Evolutionary conservation across 2,329 filamentous ascomycete species (phyloP).

Genomic region (Pseudofabraea citricarpa): DNA sequence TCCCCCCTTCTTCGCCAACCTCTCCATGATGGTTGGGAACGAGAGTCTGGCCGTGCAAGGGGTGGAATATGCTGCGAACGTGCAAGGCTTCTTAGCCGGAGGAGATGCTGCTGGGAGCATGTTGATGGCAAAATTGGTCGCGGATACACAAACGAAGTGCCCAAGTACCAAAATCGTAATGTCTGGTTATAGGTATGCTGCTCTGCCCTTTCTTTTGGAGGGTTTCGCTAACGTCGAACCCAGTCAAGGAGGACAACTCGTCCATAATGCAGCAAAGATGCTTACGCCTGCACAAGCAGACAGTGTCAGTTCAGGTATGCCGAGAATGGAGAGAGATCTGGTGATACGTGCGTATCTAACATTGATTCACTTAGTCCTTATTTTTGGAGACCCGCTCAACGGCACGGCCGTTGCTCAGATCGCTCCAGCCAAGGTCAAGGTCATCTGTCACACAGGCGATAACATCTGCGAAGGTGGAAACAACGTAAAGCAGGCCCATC

Average conservation of each 20-base stretch:
- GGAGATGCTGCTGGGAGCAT: neutral
- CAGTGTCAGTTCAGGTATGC: slow-evolving; percentile 1
- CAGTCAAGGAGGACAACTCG: slow-evolving; percentile 1
- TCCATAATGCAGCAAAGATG: slow-evolving; percentile 2
- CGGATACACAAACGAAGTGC: neutral
- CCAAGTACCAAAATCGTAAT: neutral
- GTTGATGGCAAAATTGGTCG: neutral
- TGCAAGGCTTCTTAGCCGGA: neutral
- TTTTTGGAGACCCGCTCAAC: slow-evolving; percentile 1
- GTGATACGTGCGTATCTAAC: neutral
- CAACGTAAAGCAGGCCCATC: neutral
- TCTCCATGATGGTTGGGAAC: slow-evolving; percentile 19
- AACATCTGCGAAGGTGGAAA: neutral
- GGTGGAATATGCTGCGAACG: neutral
- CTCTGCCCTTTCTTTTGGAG: neutral
- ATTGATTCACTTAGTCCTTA: neutral
- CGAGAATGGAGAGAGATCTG: too few species aligned
- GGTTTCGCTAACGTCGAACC: neutral
- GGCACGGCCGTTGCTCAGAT: neutral
- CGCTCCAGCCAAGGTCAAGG: neutral
- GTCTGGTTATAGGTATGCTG: neutral
- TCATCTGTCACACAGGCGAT: neutral
- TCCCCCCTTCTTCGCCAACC: slow-evolving; percentile 27
- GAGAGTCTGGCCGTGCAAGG: slow-evolving; percentile 1
- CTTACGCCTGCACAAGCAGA: neutral